Evolutionary conservation across 208 protist species (phyloP).

Genomic region (Crithidia bombi): DNA sequence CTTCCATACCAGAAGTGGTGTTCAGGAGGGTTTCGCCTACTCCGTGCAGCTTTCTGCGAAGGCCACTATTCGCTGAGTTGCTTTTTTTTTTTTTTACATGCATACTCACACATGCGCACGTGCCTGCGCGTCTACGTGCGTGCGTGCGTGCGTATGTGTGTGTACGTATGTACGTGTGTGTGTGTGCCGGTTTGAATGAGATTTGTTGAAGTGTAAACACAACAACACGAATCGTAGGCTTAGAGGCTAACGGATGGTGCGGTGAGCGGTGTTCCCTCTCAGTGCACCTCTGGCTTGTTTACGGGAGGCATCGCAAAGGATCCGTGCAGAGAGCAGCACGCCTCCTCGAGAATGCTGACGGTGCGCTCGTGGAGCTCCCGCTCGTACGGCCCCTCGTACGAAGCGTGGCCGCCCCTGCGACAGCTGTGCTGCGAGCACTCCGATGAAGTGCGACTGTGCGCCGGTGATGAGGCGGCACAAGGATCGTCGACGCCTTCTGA

Average conservation of each 20-base stretch:
- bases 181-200: too few relatives aligned
- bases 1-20: not conserved
- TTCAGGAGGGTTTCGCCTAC: not conserved
- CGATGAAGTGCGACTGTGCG: constrained; percentile 19
- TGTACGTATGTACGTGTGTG: too few relatives aligned
- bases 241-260: too few relatives aligned
- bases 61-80: not conserved
- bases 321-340: constrained; percentile 32
- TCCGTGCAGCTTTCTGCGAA: not conserved
- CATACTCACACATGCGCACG: not conserved
- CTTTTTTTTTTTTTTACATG: too few relatives aligned
- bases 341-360: constrained; percentile 32
- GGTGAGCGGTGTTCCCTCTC: not conserved
- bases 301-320: constrained; percentile 27
- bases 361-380: constrained; percentile 32
- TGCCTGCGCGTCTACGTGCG: too few relatives aligned
- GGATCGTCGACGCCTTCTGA: not conserved
- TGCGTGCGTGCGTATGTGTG: too few relatives aligned
- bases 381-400: constrained; percentile 8
- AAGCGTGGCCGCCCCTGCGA: not conserved
- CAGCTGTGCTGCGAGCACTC: constrained; percentile 13
- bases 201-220: too few relatives aligned
- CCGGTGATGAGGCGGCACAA: not conserved
- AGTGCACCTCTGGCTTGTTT: not conserved
- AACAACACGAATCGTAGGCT: too few relatives aligned